A percentile compares a stretch with the other conserved stretches of the same genome.
Conservation (phyloP, 2,329 filamentous ascomycete species). For the Cercospora sp. region DNA sequence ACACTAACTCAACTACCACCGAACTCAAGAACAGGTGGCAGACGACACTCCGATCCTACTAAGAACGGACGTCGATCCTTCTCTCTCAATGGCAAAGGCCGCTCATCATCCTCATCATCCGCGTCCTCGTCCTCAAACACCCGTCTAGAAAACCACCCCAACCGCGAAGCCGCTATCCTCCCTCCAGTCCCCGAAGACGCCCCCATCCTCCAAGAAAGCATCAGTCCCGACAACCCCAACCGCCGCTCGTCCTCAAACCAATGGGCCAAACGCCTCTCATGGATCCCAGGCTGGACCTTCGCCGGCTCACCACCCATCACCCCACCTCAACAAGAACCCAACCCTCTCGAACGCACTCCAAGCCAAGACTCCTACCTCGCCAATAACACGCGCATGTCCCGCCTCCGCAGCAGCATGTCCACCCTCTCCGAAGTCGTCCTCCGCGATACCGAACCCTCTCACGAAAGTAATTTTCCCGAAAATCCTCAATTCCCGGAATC, state of each 20-base stretch:
- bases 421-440: slow-evolving; percentile 12
- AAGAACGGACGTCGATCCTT: background rate
- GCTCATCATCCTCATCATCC: background rate
- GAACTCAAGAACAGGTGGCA: background rate
- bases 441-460: slow-evolving; percentile 11
- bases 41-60: slow-evolving; percentile 9
- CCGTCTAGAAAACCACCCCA: background rate
- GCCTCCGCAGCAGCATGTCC: slow-evolving; percentile 12
- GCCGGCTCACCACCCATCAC: slow-evolving; percentile 10
- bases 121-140: background rate
- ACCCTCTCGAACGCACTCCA: background rate
- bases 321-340: background rate
- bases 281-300: slow-evolving; percentile 17
- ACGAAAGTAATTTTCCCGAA: slow-evolving; percentile 15
- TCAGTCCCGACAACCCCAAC: slow-evolving; percentile 4
- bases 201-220: background rate
- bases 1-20: background rate
- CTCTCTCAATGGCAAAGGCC: background rate
- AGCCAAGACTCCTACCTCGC: background rate
- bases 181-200: slow-evolving; percentile 6
- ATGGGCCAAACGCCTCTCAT: slow-evolving; percentile 17
- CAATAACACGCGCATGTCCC: slow-evolving; percentile 10
- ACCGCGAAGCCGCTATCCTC: slow-evolving; percentile 9
- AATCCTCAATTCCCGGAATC: slow-evolving; percentile 10
- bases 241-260: background rate